These are phyloP conservation scores for Cladosporium sp. DNA, from an alignment of 2,329 filamentous ascomycete species.

Conservation along the genomic window DNA sequence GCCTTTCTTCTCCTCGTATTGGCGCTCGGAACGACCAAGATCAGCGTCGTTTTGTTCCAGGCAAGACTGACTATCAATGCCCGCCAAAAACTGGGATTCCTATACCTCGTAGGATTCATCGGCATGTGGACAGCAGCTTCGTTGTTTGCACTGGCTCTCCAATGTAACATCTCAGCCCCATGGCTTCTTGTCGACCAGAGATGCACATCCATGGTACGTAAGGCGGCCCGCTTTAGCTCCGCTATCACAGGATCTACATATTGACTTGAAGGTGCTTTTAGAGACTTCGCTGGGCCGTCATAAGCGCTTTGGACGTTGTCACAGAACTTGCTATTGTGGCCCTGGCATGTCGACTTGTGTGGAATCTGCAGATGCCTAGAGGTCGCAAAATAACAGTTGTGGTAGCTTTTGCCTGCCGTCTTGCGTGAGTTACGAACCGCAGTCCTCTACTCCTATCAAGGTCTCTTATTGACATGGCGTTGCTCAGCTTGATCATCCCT, in stretches of 20 bases:
- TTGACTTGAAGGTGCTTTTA: background rate
- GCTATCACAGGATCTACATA: slow-evolving; percentile 6
- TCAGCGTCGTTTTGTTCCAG: slow-evolving; percentile 11
- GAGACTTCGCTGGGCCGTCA: slow-evolving; percentile 28
- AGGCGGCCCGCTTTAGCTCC: slow-evolving; percentile 2
- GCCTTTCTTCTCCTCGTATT: slow-evolving; percentile 12
- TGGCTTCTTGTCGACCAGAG: slow-evolving; percentile 9
- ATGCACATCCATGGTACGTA: slow-evolving; percentile 2
- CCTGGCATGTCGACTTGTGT: slow-evolving; percentile 12
- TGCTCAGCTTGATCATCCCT: slow-evolving; percentile 12
- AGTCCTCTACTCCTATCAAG: background rate
- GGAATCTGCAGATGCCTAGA: slow-evolving; percentile 10
- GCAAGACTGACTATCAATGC: background rate
- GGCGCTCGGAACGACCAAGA: slow-evolving; percentile 10
- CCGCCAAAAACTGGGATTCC: slow-evolving; percentile 2
- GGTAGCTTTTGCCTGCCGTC: slow-evolving; percentile 13
- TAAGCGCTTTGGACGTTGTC: slow-evolving; percentile 36
- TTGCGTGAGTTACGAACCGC: slow-evolving; percentile 7
- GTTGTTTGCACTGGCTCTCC: slow-evolving; percentile 13
- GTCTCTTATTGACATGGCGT: background rate
- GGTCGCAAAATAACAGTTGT: slow-evolving; percentile 9
- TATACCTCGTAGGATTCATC: background rate
- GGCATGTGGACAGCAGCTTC: slow-evolving; percentile 12
- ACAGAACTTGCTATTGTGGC: slow-evolving; percentile 28
- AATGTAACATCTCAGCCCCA: slow-evolving; percentile 12